Evolutionary conservation across 2,329 filamentous ascomycete genomes (phyloP).

Genomic region (Fusarium veterinarium): DNA sequence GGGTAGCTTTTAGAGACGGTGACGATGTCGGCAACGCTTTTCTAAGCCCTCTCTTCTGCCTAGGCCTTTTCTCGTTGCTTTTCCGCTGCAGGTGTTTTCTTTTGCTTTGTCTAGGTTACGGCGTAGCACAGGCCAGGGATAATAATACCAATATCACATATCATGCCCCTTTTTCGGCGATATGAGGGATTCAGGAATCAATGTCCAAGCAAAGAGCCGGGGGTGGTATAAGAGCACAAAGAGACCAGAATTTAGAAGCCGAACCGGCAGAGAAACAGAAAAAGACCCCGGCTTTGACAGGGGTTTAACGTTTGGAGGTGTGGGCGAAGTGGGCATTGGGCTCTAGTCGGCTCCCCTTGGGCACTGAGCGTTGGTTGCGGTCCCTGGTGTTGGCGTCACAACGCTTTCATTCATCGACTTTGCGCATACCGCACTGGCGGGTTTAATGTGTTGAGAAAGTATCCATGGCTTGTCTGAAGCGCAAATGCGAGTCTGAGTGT

Average conservation of each 20-base stretch:
- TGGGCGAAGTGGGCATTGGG: slow-evolving; percentile 45
- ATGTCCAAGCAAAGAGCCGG: slow-evolving; percentile 27
- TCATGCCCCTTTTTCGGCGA: slow-evolving; percentile 25
- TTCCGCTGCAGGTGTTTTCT: slow-evolving; percentile 19
- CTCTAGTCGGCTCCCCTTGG: slow-evolving; percentile 38
- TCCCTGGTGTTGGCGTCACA: slow-evolving; percentile 42
- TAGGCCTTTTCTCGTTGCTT: slow-evolving; percentile 23
- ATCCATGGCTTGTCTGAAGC: slow-evolving; percentile 21
- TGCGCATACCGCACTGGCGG: slow-evolving; percentile 42
- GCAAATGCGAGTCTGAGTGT: slow-evolving; percentile 43
- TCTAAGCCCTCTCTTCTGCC: slow-evolving; percentile 12
- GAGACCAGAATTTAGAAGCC: slow-evolving; percentile 20
- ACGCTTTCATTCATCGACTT: slow-evolving; percentile 41
- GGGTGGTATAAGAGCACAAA: slow-evolving; percentile 23
- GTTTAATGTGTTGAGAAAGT: slow-evolving; percentile 30
- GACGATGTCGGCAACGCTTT: slow-evolving; percentile 18
- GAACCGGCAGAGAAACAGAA: slow-evolving; percentile 36
- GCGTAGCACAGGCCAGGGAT: slow-evolving; percentile 27
- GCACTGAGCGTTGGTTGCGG: slow-evolving; percentile 35
- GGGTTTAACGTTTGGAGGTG: slow-evolving; percentile 42
- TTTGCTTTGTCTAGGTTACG: slow-evolving; percentile 18
- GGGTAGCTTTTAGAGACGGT: slow-evolving; percentile 25
- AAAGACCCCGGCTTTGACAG: slow-evolving; percentile 29
- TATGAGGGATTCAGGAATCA: slow-evolving; percentile 32
- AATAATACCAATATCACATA: slow-evolving; percentile 12